Evolutionary conservation across 1,139 yeast genomes (phyloP).

Genomic region (Saccharomyces hybrid): DNA sequence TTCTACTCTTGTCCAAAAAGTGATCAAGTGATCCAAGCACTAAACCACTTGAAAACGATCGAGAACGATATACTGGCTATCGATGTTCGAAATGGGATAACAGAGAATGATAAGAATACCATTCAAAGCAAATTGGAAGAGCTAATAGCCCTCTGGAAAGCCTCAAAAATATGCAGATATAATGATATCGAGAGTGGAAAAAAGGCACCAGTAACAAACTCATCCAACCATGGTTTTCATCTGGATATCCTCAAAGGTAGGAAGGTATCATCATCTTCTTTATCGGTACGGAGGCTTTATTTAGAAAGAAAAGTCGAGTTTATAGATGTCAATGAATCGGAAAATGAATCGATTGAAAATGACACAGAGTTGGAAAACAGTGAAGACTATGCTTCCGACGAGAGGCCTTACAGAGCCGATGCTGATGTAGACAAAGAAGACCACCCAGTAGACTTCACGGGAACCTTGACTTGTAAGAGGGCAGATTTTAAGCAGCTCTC

Average conservation of each 20-base stretch:
- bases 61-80: background rate
- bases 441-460: background rate
- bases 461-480: background rate
- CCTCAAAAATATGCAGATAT: background rate
- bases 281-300: conserved; percentile 3
- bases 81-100: background rate
- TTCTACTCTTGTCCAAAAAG: background rate
- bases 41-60: background rate
- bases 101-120: background rate
- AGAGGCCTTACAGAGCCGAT: no score
- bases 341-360: conserved; percentile 3
- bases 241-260: conserved; percentile 8
- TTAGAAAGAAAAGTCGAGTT: conserved; percentile 16
- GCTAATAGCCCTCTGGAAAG: background rate
- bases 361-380: conserved; percentile 11
- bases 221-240: conserved; percentile 7
- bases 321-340: conserved; percentile 13
- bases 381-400: conserved; percentile 4
- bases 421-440: no score
- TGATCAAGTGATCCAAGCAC: background rate
- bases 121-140: background rate
- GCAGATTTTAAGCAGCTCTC: conserved; percentile 16
- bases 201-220: background rate
- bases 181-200: background rate
- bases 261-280: background rate